phyloP scores from a whole-genome alignment of 2,329 filamentous ascomycete genomes.

The Cladophialophora exuberans region DNA sequence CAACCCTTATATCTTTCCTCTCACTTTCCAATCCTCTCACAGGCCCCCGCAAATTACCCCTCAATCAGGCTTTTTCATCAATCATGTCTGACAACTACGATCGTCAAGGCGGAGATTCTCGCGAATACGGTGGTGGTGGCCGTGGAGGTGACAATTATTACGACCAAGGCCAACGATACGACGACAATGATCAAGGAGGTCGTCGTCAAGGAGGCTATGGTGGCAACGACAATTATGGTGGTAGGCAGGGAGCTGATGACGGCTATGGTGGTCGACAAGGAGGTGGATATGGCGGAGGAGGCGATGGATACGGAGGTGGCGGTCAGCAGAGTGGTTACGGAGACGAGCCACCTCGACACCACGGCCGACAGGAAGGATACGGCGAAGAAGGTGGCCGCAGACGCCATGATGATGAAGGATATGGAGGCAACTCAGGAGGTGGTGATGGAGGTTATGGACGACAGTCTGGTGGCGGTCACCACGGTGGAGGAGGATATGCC shows the following conservation, averaged over 20 bases:
- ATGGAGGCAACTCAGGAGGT: constrained; percentile 20
- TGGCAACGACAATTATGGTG: constrained; percentile 19
- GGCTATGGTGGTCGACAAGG: constrained; percentile 26
- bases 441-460: constrained; percentile 26
- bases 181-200: constrained; percentile 17
- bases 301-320: neutral
- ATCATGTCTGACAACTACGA: constrained; percentile 30
- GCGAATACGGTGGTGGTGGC: constrained; percentile 28
- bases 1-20: neutral
- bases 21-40: neutral
- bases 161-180: constrained; percentile 30
- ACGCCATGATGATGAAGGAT: constrained; percentile 27
- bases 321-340: constrained; percentile 11
- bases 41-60: neutral
- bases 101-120: constrained; percentile 25
- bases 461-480: constrained; percentile 37
- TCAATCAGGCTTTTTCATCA: neutral
- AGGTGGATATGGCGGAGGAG: constrained; percentile 21
- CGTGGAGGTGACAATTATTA: constrained; percentile 29
- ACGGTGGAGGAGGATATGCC: constrained; percentile 26
- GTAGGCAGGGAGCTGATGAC: constrained; percentile 11
- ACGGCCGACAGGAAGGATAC: constrained; percentile 35
- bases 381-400: constrained; percentile 14
- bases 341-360: constrained; percentile 16
- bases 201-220: constrained; percentile 22